phyloP scores from a whole-genome alignment of 2,329 filamentous ascomycete genomes.

The Phaeosphaeriaceae sp. region DNA sequence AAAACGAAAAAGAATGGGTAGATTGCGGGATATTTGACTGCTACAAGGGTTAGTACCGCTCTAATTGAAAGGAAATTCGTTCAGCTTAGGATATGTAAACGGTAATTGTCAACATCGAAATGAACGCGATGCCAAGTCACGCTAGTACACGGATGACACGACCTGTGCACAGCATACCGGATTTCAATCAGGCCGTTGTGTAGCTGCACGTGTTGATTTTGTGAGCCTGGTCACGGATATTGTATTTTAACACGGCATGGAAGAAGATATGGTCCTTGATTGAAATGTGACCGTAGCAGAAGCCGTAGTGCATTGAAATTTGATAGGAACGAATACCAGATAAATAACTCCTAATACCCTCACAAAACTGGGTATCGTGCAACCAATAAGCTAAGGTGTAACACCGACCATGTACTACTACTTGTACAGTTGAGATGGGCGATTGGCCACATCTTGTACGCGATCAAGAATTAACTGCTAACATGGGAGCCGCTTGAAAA shows the following conservation, averaged over 20 bases:
- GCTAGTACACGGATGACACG: too few relatives aligned
- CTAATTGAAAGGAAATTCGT: too few relatives aligned
- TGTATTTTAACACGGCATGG: not conserved
- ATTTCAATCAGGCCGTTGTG: not conserved
- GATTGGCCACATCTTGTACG: slow-evolving; percentile 28
- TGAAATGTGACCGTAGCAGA: slow-evolving; percentile 4
- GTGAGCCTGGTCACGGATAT: not conserved
- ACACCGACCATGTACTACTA: slow-evolving; percentile 9
- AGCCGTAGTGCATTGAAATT: slow-evolving; percentile 5
- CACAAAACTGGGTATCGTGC: slow-evolving; percentile 38
- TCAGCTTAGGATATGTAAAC: too few relatives aligned
- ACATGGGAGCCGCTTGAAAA: too few relatives aligned
- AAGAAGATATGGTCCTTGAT: slow-evolving; percentile 11
- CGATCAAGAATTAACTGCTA: slow-evolving; percentile 12
- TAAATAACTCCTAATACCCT: slow-evolving; percentile 15
- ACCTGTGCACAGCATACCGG: too few relatives aligned
- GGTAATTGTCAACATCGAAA: too few relatives aligned
- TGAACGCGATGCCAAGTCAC: too few relatives aligned
- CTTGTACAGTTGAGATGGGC: slow-evolving; percentile 15
- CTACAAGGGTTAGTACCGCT: too few relatives aligned
- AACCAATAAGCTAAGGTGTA: slow-evolving; percentile 1
- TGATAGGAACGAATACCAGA: slow-evolving; percentile 11
- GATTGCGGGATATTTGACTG: too few relatives aligned
- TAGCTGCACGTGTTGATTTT: not conserved
- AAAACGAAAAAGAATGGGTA: too few relatives aligned